Evolutionary conservation across 2,329 filamentous ascomycete genomes (phyloP).

Genomic region (Penicillium corylophilum): DNA sequence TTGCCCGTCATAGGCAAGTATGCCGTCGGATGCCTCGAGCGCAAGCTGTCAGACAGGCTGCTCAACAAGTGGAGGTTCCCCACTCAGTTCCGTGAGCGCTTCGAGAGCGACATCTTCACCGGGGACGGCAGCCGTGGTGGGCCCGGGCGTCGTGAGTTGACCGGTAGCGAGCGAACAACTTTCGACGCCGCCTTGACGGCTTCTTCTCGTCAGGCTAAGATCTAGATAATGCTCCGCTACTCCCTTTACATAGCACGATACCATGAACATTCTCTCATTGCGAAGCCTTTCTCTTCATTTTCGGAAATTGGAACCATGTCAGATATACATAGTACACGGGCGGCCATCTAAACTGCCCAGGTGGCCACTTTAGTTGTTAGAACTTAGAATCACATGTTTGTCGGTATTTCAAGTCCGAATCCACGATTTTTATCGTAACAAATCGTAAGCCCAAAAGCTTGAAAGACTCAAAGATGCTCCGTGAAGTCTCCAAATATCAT

Average conservation of each 20-base stretch:
- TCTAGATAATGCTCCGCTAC: slow-evolving; percentile 5
- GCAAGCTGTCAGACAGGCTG: slow-evolving; percentile 50
- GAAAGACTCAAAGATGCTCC: slow-evolving; percentile 17
- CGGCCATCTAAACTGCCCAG: neutral
- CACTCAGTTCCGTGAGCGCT: slow-evolving; percentile 19
- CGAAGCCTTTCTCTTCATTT: neutral
- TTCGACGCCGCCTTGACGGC: slow-evolving; percentile 19
- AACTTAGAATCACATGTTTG: neutral
- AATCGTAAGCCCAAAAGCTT: neutral
- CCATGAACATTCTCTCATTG: neutral
- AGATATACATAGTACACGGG: neutral
- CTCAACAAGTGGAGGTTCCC: slow-evolving; percentile 57
- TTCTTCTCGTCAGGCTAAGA: slow-evolving; percentile 25
- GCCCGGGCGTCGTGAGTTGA: slow-evolving; percentile 29
- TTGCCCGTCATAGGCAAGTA: slow-evolving; percentile 59
- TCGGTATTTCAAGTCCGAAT: neutral
- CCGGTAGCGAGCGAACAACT: slow-evolving; percentile 9
- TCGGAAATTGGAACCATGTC: neutral
- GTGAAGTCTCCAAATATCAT: slow-evolving; percentile 24
- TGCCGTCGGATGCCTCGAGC: slow-evolving; percentile 54
- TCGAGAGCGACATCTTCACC: slow-evolving; percentile 16
- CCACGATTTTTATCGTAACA: neutral
- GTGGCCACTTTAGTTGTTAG: too few species aligned
- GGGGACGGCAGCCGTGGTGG: slow-evolving; percentile 36
- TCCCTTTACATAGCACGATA: neutral